Conservation (phyloP, 352 stramenopile species). For the Phytophthora multivora region DNA sequence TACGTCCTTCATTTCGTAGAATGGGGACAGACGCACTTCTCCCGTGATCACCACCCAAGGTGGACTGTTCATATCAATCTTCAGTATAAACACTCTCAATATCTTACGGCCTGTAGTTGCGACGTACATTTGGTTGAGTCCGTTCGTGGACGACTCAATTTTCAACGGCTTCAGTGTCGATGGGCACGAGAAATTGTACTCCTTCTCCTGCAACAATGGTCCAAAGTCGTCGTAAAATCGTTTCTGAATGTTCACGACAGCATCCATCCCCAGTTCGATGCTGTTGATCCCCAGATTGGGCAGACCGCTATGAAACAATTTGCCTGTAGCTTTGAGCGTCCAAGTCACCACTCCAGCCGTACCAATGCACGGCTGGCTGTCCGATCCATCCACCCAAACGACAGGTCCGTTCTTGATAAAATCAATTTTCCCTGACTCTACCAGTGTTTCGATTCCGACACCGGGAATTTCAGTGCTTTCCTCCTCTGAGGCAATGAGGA, state of each 20-base stretch:
- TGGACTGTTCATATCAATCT: neutral
- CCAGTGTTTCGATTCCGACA: neutral
- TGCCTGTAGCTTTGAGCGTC: neutral
- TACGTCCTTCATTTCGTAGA: neutral
- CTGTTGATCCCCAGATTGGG: neutral
- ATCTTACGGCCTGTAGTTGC: neutral
- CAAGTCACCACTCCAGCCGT: neutral
- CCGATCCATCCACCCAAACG: neutral
- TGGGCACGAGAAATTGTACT: constrained; percentile 88
- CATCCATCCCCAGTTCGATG: neutral
- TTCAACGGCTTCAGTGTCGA: constrained; percentile 82
- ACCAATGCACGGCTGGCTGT: neutral
- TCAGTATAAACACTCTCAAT: neutral
- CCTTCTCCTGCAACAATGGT: constrained; percentile 75
- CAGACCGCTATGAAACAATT: neutral
- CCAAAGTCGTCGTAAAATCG: neutral
- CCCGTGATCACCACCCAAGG: neutral
- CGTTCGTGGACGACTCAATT: constrained; percentile 68
- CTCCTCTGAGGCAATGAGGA: neutral
- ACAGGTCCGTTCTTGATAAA: neutral
- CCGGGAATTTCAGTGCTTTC: neutral
- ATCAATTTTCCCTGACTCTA: neutral
- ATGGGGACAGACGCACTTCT: neutral
- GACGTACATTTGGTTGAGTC: constrained; percentile 32
- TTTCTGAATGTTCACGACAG: neutral